Conservation (phyloP, 1,284 basidiomycete species). For the Naganishia sp. region DNA sequence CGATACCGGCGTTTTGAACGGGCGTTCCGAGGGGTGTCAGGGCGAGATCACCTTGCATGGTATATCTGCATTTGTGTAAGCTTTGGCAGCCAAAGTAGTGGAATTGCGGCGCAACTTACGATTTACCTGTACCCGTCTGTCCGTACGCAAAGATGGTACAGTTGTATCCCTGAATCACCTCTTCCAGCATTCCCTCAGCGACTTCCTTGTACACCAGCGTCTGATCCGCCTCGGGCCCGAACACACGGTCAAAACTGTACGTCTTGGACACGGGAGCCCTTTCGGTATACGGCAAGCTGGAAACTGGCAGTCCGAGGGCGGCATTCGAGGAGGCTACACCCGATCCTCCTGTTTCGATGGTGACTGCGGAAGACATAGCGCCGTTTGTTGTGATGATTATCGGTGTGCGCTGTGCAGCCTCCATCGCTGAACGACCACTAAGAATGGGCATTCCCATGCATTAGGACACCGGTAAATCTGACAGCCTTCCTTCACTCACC, state of each 20-base stretch:
- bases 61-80: constrained; percentile 62
- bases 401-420: constrained; percentile 76
- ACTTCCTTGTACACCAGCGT: constrained; percentile 92
- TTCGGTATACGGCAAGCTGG: constrained; percentile 31
- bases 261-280: constrained; percentile 62
- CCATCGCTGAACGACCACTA: constrained; percentile 66
- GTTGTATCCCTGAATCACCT: constrained; percentile 93
- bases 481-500: constrained; percentile 54
- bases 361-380: constrained; percentile 70
- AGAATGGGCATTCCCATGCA: constrained; percentile 42
- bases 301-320: constrained; percentile 35
- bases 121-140: constrained; percentile 98
- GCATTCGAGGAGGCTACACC: constrained; percentile 62
- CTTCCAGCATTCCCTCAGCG: constrained; percentile 86
- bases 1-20: constrained; percentile 88
- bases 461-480: constrained; percentile 8
- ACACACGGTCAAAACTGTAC: constrained; percentile 89
- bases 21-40: constrained; percentile 79
- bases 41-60: constrained; percentile 88
- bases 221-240: constrained; percentile 97
- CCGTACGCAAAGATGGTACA: constrained; percentile 99
- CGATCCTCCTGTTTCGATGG: constrained; percentile 66
- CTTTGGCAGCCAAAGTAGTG: no score
- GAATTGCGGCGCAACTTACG: constrained; percentile 61
- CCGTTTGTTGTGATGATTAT: constrained; percentile 76